Percentiles rank a stretch among this genome's conserved stretches.
Conservation (phyloP, 2,329 filamentous ascomycete genomes). For the Xylaria sp. region DNA sequence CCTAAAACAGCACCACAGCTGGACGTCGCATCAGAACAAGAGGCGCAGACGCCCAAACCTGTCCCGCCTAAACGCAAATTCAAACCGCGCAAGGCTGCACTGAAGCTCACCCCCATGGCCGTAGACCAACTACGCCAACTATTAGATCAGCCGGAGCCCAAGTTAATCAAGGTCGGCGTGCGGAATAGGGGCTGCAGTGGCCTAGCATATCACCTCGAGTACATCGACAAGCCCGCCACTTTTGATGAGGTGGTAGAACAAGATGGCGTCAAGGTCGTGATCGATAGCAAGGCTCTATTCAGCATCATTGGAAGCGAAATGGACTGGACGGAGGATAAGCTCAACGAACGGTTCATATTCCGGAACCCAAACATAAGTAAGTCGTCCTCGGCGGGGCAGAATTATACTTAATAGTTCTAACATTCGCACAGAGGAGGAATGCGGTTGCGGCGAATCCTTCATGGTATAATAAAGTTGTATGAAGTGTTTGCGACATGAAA, state of each 20-base stretch:
- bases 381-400: constrained; percentile 52
- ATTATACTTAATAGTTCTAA: constrained; percentile 45
- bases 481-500: constrained; percentile 15
- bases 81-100: constrained; percentile 86
- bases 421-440: constrained; percentile 81
- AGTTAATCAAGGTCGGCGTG: constrained; percentile 93
- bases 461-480: constrained; percentile 69
- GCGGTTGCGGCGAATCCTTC: constrained; percentile 95
- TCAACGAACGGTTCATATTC: constrained; percentile 93
- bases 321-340: constrained; percentile 97
- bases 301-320: constrained; percentile 99
- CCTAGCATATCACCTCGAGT: constrained; percentile 92
- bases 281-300: constrained; percentile 96
- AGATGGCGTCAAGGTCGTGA: constrained; percentile 93
- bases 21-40: constrained; percentile 65
- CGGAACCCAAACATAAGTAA: constrained; percentile 98
- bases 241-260: constrained; percentile 96
- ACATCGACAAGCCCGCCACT: constrained; percentile 86
- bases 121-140: constrained; percentile 81
- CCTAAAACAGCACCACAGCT: constrained; percentile 32
- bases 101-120: constrained; percentile 83
- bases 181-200: constrained; percentile 95
- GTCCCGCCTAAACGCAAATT: constrained; percentile 73
- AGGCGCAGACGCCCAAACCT: constrained; percentile 73
- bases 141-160: constrained; percentile 85